These are phyloP conservation scores for Prototheca stagnorum DNA, from an alignment of 163 green algal genomes.

Conservation along the genomic window DNA sequence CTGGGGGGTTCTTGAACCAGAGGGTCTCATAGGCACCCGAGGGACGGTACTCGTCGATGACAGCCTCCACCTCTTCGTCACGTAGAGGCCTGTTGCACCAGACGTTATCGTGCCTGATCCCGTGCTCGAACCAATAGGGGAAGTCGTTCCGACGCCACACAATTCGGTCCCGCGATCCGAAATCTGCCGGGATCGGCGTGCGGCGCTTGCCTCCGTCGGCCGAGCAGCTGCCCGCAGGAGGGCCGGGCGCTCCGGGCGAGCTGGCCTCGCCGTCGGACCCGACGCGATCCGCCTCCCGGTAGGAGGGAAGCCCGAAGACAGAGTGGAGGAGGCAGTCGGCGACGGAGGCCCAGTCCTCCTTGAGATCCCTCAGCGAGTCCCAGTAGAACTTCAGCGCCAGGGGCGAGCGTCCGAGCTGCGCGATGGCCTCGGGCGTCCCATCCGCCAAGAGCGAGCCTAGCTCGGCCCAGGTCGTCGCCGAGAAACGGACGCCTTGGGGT, in stretches of 20 bases:
- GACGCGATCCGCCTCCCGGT: not conserved
- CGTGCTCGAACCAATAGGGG: not conserved
- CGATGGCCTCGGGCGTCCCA: not conserved
- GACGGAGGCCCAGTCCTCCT: not conserved
- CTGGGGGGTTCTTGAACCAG: not conserved
- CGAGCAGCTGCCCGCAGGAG: not conserved
- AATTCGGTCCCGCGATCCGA: not conserved
- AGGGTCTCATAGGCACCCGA: not conserved
- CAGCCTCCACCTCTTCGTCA: not conserved
- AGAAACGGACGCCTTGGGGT: not conserved
- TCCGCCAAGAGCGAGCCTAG: not conserved
- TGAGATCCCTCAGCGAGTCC: not conserved
- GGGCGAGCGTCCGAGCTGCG: not conserved
- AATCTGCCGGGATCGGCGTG: not conserved
- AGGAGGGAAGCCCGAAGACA: not conserved
- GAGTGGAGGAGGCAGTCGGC: not conserved
- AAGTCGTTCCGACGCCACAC: not conserved
- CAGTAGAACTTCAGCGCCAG: constrained; percentile 1
- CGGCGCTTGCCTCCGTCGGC: not conserved
- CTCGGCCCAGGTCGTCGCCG: not conserved
- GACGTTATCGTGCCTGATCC: not conserved
- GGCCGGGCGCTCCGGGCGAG: not conserved
- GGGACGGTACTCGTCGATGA: not conserved
- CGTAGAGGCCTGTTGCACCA: not conserved
- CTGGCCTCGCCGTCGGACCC: not conserved